Evolutionary conservation across 768 basidiomycete species (phyloP).

Genomic region (Mycena galopus): DNA sequence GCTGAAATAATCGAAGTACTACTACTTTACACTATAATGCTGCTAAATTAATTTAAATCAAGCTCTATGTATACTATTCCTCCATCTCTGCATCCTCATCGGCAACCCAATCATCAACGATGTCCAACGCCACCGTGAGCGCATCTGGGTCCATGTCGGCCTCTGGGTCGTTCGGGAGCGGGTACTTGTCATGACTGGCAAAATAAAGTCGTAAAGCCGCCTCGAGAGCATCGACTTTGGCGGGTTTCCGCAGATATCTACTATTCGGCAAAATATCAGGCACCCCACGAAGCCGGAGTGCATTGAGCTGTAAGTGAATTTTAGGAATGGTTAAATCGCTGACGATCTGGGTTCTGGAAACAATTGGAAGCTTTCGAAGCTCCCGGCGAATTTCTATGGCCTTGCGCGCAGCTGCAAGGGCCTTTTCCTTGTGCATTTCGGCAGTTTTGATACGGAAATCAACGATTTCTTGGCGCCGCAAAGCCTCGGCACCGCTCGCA

Average conservation of each 20-base stretch:
- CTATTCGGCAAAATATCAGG: constrained; percentile 17
- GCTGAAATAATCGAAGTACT: too few relatives aligned
- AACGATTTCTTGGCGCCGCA: not conserved
- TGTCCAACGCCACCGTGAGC: not conserved
- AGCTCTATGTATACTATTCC: not conserved
- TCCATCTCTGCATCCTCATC: constrained; percentile 28
- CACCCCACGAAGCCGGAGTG: constrained; percentile 7
- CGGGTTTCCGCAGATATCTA: not conserved
- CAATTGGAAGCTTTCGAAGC: not conserved
- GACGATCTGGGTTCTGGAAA: not conserved
- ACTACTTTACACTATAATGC: not conserved
- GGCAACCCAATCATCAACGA: constrained; percentile 9
- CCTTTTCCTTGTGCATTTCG: constrained; percentile 1
- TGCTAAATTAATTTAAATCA: not conserved
- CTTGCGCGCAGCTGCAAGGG: not conserved
- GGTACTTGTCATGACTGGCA: not conserved
- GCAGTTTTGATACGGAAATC: not conserved
- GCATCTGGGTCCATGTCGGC: not conserved
- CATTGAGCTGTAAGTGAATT: constrained; percentile 1
- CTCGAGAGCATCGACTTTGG: not conserved
- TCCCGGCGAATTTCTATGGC: not conserved
- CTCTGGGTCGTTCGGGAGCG: not conserved
- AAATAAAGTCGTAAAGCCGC: not conserved
- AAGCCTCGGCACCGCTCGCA: not conserved
- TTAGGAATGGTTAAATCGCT: not conserved